These are phyloP conservation scores for Dactylorhiza incarnata DNA, from an alignment of 106 monocot species.

Conservation along the genomic window DNA sequence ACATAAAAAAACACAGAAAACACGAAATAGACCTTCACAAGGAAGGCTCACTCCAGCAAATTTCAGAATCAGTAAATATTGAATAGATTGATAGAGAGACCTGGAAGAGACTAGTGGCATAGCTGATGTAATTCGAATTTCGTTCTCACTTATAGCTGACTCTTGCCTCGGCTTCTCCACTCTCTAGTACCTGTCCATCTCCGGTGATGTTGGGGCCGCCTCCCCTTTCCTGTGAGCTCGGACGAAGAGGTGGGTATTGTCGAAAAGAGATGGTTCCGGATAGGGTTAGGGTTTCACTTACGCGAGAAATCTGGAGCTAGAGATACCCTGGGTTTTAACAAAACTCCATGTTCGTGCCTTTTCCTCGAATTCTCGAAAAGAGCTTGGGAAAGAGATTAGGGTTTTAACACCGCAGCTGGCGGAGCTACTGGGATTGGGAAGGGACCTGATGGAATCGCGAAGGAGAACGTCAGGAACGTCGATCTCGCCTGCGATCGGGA, in stretches of 20 bases:
- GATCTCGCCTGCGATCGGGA: no score
- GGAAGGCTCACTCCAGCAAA: not conserved
- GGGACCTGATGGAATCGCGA: no score
- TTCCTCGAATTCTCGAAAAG: not conserved
- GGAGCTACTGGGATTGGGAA: no score
- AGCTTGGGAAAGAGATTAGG: no score
- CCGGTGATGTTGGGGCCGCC: not conserved
- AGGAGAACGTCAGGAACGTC: no score
- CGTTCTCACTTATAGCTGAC: slow-evolving; percentile 1
- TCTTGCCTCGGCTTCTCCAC: slow-evolving; percentile 1
- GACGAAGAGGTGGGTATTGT: not conserved
- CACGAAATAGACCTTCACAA: not conserved
- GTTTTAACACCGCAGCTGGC: no score
- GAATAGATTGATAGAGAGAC: not conserved
- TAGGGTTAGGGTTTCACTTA: not conserved
- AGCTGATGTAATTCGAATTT: slow-evolving; percentile 3
- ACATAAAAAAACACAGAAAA: no score
- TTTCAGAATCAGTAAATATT: not conserved
- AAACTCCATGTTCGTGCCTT: not conserved
- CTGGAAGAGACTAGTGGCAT: slow-evolving; percentile 1
- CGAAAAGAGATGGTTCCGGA: no score
- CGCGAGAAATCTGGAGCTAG: not conserved
- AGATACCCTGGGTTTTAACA: not conserved
- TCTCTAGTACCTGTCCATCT: not conserved
- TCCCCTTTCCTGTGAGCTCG: not conserved